Base-by-base conservation (phyloP, 2,329 filamentous ascomycete genomes). In the Knoxdaviesia proteae region DNA sequence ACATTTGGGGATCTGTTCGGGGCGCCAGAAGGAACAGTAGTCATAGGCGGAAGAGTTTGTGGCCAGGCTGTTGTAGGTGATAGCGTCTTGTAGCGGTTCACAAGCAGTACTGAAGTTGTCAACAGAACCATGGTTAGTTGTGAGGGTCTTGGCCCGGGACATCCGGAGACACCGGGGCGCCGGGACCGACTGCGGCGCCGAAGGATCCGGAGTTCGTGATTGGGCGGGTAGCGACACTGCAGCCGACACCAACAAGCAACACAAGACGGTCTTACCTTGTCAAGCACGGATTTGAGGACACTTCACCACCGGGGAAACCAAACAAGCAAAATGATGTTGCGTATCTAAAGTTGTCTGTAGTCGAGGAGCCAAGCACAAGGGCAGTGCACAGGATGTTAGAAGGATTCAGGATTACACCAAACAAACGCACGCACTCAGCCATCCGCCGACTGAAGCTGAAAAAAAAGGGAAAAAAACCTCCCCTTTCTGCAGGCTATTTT, bases 281-380 rank as follows among this genome's bases (percentile, higher is more conserved):
- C 8, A 64, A 56, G 48, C 74, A 71, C 6, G 67, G 69, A 7
- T 56, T 66, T 43, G 59, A 55, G 2, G 54, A 54, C 7, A 59
- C 51, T 7, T 61, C 48, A 1, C 59, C 49, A 32, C 60, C 55
- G 0, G 65, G 64, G 5, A 56, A 53, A 2, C 67, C 67, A 46
- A 64, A 77, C 1, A 77, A 49, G 50, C 74, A 79, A 49, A 65
- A 65, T 2, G 67, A 67, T 2, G 67, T 48, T 5, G 69, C 61
- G 50, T 65, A 76, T 51, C 74, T 63, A 42, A 76, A 48, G 48
- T 77, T 77, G 48, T 75, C 71, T 76, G 36, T 20, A 2, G 20
- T 20, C 2, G 20, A 20, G 20, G 2, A 20, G 20, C 20, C 20
- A 20, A 20, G 20, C 20, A 20, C 20, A 20, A 20, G 20, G 20